Evolutionary conservation across 768 basidiomycete genomes (phyloP), one percentile per base, ranked within the genome.

Genomic region (Jaapia argillacea): DNA sequence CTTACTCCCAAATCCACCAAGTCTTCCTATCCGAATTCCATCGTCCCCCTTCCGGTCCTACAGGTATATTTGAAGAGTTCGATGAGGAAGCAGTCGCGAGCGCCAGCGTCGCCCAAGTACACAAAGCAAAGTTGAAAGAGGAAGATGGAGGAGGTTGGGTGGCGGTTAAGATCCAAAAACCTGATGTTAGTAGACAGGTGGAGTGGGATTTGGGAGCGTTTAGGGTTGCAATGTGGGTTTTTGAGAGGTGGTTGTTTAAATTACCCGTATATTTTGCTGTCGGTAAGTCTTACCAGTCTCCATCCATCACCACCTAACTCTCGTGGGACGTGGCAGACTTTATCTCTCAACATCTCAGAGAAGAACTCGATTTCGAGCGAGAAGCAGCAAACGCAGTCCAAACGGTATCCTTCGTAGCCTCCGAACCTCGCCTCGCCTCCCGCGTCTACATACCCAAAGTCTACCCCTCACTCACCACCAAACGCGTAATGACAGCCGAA

Each of bases 151-250:
- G 45, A 18, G 64, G 60, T 26, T 83, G 82, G 75, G 91, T 97
- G 1, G 93, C 92, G 0, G 92, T 97, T 48, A 97, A 97, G 65
- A 70, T 88, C 18, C 90, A 96, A 65, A 94, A 93, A 54, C 90
- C 89, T 2, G 84, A 79, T 25, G 87, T 97, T 4, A 72, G 71
- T 41, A 86, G 75, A 51, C 92, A 96, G 64, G 81, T 85, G 66
- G 79, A 86, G 48, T 89, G 82, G 77, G 88, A 91, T 54, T 65
- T 91, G 10, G 79, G 70, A 24, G 77, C 74, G 3, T 86, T 77
- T 54, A 64, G 75, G n/a, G 50, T 67, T 3, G 81, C 83, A 2
- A 85, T 85, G 81, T 85, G 81, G 81, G 68, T 80, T 55, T 85
- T 81, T 49, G 80, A 85, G 51, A 66, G 80, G 24, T 80, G 77